phyloP scores from a whole-genome alignment of 495 filamentous ascomycete species.

The Aspergillus panamensis region DNA sequence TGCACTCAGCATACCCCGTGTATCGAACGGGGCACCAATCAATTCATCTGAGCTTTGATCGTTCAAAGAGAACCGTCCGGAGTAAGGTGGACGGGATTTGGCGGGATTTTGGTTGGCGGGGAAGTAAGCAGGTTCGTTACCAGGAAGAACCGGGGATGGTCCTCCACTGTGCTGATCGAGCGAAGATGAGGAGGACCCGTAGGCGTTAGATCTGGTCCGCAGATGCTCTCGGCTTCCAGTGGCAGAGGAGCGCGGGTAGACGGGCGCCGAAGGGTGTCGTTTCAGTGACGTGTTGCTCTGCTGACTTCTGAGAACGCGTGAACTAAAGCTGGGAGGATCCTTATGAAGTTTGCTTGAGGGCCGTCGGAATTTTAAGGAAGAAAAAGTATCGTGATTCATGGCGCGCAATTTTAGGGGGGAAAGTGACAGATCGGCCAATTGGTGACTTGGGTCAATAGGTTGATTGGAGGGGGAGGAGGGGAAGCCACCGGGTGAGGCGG shows the following conservation, averaged over 20 bases:
- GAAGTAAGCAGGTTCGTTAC: constrained; percentile 40
- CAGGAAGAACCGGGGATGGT: constrained; percentile 45
- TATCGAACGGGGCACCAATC: constrained; percentile 65
- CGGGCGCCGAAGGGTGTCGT: constrained; percentile 67
- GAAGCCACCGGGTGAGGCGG: constrained; percentile 30
- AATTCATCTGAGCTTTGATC: constrained; percentile 68
- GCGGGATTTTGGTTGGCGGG: constrained; percentile 29
- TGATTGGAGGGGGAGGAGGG: constrained; percentile 24
- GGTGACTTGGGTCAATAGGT: constrained; percentile 15
- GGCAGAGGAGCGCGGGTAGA: constrained; percentile 45
- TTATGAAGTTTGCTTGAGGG: constrained; percentile 49
- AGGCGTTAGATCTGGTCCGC: constrained; percentile 50
- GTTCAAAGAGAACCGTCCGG: constrained; percentile 52
- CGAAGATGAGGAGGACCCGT: constrained; percentile 52
- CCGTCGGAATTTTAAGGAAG: constrained; percentile 46
- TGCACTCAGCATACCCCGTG: constrained; percentile 63
- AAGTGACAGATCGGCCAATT: constrained; percentile 19
- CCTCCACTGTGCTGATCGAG: constrained; percentile 45
- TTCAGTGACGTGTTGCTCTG: constrained; percentile 52
- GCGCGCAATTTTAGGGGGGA: constrained; percentile 26
- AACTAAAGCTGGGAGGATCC: constrained; percentile 43
- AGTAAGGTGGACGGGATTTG: constrained; percentile 35
- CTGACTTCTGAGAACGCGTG: constrained; percentile 44
- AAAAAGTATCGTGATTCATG: constrained; percentile 47
- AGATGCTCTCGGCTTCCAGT: constrained; percentile 45